These are phyloP conservation scores for Puccinia novopanici DNA, from an alignment of 1,284 basidiomycete genomes.

Conservation along the genomic window DNA sequence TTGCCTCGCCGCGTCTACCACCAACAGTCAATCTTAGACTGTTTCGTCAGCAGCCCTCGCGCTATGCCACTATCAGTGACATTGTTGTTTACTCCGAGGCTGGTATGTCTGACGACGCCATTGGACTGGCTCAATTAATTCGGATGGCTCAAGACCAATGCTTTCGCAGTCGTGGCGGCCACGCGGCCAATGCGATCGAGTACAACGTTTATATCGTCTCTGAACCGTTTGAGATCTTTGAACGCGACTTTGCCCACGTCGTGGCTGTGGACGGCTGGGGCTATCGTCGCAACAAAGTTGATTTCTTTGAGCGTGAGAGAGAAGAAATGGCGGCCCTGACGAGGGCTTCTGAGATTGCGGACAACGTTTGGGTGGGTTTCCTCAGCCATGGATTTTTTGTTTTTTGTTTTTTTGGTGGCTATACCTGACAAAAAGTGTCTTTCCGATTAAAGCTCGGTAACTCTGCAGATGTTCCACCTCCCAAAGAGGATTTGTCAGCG, in stretches of 20 bases:
- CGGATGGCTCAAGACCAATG: conserved; percentile 60
- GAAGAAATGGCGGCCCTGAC: conserved; percentile 88
- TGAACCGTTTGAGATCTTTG: conserved; percentile 65
- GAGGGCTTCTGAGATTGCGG: conserved; percentile 75
- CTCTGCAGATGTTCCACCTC: conserved; percentile 16
- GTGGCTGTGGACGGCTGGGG: conserved; percentile 64
- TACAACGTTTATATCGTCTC: conserved; percentile 85
- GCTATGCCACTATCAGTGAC: conserved; percentile 84
- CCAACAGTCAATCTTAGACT: conserved; percentile 55
- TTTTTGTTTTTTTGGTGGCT: too few species aligned
- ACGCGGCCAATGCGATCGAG: conserved; percentile 62
- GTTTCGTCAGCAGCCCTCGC: conserved; percentile 63
- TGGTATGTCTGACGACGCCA: conserved; percentile 64
- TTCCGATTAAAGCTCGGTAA: conserved; percentile 19
- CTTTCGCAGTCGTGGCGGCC: conserved; percentile 64
- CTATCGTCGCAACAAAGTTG: conserved; percentile 60
- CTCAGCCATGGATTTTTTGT: neutral
- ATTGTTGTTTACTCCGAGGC: conserved; percentile 81
- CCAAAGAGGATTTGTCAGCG: neutral
- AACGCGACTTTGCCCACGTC: conserved; percentile 62
- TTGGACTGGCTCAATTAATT: conserved; percentile 53
- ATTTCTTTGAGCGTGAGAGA: conserved; percentile 68
- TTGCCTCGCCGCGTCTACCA: conserved; percentile 34
- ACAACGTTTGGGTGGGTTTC: conserved; percentile 64
- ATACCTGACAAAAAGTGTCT: too few species aligned